Evolutionary conservation across 1,284 basidiomycete genomes (phyloP), one percentile per base, ranked within the genome.

Genomic region (Heliocybe sulcata): DNA sequence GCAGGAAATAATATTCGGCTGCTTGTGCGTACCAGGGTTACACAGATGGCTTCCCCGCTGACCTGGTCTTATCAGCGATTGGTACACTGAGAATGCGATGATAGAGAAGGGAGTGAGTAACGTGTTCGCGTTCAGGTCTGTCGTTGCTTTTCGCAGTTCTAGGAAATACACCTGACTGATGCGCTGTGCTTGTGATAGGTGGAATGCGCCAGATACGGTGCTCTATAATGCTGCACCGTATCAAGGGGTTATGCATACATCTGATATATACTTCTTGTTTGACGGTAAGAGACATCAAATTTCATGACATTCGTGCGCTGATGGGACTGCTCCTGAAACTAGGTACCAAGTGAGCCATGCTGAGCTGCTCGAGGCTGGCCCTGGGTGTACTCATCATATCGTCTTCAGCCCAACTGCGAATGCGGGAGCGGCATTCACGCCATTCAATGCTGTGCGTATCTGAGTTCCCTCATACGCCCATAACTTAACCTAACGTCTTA

Each of bases 181-280:
- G 59, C 70, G 66, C 65, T 69, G 68, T 56, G 60, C 74, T 52
- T 72, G 73, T 0, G 66, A 74, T 35, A 65, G 69, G 71, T 77
- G 74, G 70, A 72, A 76, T 59, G 69, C 74, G 2, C 73, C 75
- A 10, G 69, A 77, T 59, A 68, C 75, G 0, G 70, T 74, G 2
- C 27, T 73, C 2, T 71, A 67, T 53, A 67, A 72, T 23, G 61
- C 61, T 22, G 65, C 60, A 31, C 74, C 74, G 0, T 77, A 67
- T 54, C 60, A 66, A 52, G 74, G 75, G 11, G 72, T 71, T 1
- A 72, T 72, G 67, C 75, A 77, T 58, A 75, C 74, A 0, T 75
- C 73, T 2, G 76, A 77, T 60, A 56, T 77, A 3, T 77, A 72
- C 55, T 77, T 68, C 58, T 58, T 77, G 11, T 77, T 77, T 48